Base-by-base conservation (phyloP, 768 basidiomycete species). In the Leccinellum rugosiceps region DNA sequence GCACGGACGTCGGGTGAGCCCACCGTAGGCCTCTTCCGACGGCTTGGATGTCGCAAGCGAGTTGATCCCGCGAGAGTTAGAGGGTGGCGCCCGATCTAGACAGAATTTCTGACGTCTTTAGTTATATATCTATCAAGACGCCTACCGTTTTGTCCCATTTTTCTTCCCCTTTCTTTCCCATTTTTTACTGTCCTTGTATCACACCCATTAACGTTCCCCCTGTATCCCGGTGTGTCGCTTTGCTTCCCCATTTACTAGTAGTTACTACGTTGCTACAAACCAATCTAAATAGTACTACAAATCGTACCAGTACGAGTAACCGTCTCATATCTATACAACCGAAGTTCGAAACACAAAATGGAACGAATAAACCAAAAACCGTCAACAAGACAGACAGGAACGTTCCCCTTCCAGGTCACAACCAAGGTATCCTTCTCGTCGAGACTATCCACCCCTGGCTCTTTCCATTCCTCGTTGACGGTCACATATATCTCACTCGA, bases 401-500 rank as follows among this genome's bases (percentile, higher is more conserved):
- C 14, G 23, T 23, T 44, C 43, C 21, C 41, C 14, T 32, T 5
- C 13, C 13, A n/a, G 28, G 4, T 28, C 23, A 46, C 23, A 11
- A 13, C 13, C 23, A 45, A 14, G 21, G 11, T 44, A 21, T 44
- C 19, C 43, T 21, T 19, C 43, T 23, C 6, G 6, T 46, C 14
- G 6, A 15, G 44, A 23, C 0, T 25, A 45, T 45, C 21, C 44
- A 21, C 21, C 21, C 19, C 0, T 11, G 11, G 43, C 19, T 6
- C 43, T 23, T 11, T n/a, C 6, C 19, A 21, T 21, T 10, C 19
- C 35, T 38, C 5, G 5, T n/a, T 41, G 3, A 41, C n/a, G 41
- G 10, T 38, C 35, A n/a, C n/a, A n/a, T 38, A 38, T 38, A 38
- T n/a, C 35, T 65, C 55, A 70, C 21, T 43, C 62, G 1, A 56